phyloP scores from a whole-genome alignment of 345 rosid genomes.

The Pugionium cornutum region DNA sequence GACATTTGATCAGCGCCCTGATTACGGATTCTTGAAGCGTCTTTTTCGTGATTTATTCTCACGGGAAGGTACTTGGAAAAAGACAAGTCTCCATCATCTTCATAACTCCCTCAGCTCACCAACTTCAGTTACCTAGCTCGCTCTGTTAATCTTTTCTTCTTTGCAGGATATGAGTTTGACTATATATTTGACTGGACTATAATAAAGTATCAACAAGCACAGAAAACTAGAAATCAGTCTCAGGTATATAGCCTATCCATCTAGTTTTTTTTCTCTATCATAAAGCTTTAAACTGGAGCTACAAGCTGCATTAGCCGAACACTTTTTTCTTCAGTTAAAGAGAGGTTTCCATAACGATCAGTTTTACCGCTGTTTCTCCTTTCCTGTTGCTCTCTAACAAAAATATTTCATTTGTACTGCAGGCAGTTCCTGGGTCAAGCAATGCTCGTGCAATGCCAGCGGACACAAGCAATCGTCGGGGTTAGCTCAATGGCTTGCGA shows the following conservation, averaged over 20 bases:
- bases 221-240: constrained; percentile 65
- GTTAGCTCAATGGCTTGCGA: constrained; percentile 46
- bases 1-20: constrained; percentile 89
- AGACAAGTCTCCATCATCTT: neutral
- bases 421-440: constrained; percentile 75
- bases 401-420: constrained; percentile 30
- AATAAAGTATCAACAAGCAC: constrained; percentile 84
- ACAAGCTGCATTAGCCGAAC: too few species aligned
- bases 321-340: neutral
- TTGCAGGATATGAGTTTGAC: constrained; percentile 78
- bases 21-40: constrained; percentile 89
- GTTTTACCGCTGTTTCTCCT: neutral
- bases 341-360: neutral
- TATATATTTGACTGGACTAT: constrained; percentile 94
- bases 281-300: too few species aligned
- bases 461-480: constrained; percentile 61
- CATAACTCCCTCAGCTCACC: neutral
- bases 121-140: neutral
- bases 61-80: constrained; percentile 66
- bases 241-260: constrained; percentile 32
- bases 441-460: constrained; percentile 52
- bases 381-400: constrained; percentile 17
- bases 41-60: constrained; percentile 75
- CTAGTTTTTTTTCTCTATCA: neutral
- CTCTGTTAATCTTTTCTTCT: constrained; percentile 17